phyloP scores from a whole-genome alignment of 805 yeast species.

The Candida michaelii region DNA sequence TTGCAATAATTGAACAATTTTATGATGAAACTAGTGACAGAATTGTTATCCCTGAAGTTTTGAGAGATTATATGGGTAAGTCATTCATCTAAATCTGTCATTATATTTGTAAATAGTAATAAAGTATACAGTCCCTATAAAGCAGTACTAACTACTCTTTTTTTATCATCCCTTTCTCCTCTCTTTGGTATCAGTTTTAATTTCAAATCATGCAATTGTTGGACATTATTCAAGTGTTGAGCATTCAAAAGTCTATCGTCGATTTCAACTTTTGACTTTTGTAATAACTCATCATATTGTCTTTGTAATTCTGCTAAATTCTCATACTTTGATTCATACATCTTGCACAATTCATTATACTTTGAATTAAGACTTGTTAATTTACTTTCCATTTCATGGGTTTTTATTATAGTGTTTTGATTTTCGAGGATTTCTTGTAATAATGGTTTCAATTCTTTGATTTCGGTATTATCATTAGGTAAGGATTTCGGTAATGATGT shows the following conservation, averaged over 20 bases:
- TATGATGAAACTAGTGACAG: conserved; percentile 59
- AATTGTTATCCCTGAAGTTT: conserved; percentile 64
- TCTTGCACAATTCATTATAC: conserved; percentile 9
- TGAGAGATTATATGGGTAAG: conserved; percentile 70
- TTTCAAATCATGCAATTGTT: conserved; percentile 13
- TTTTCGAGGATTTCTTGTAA: conserved; percentile 4
- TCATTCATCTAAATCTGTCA: conserved; percentile 23
- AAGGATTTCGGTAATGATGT: background rate
- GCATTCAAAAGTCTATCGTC: background rate
- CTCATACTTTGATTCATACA: conserved; percentile 11
- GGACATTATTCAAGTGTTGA: conserved; percentile 9
- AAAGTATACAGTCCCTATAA: too few species aligned
- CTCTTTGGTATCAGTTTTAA: conserved; percentile 9
- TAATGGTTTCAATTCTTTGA: background rate
- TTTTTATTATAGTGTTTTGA: conserved; percentile 5
- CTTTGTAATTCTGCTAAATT: conserved; percentile 6
- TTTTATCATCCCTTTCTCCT: conserved; percentile 10
- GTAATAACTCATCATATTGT: conserved; percentile 11
- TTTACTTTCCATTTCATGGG: conserved; percentile 15
- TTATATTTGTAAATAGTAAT: too few species aligned
- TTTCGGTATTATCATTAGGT: background rate
- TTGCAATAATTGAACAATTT: conserved; percentile 85
- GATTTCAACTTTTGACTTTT: conserved; percentile 1
- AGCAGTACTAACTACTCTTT: conserved; percentile 28
- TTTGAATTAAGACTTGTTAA: conserved; percentile 15